Conservation (phyloP, 768 basidiomycete species). For the Amanita rubescens region DNA sequence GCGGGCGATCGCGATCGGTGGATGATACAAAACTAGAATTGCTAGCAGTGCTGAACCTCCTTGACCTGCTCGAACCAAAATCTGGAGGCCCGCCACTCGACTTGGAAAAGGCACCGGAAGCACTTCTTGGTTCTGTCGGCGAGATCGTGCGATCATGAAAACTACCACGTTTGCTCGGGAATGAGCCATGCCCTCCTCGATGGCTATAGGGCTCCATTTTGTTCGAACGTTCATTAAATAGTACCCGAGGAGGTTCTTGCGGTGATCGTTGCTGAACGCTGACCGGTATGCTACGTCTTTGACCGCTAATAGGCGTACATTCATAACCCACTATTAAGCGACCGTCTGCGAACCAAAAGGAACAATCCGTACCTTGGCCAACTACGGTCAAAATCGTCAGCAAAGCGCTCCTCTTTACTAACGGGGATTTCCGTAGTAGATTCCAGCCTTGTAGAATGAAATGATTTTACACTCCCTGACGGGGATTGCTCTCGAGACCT, state of each 20-base stretch:
- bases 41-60: conserved; percentile 28
- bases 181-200: conserved; percentile 33
- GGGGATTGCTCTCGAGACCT: conserved; percentile 2
- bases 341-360: not conserved
- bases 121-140: conserved; percentile 26
- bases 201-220: conserved; percentile 76
- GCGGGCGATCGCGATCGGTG: conserved; percentile 22
- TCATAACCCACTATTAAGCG: not conserved
- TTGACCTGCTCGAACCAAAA: conserved; percentile 3
- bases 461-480: conserved; percentile 10
- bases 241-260: conserved; percentile 55
- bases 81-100: not conserved
- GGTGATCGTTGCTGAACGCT: conserved; percentile 30
- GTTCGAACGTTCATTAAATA: conserved; percentile 97
- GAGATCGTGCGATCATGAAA: conserved; percentile 33
- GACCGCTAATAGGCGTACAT: not conserved
- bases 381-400: conserved; percentile 91
- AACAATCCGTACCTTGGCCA: conserved; percentile 61
- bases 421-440: conserved; percentile 37
- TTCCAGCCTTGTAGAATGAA: conserved; percentile 15
- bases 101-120: not conserved
- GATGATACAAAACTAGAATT: conserved; percentile 15
- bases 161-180: conserved; percentile 35
- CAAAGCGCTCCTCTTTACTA: conserved; percentile 82
- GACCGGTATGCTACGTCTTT: not conserved